These are phyloP conservation scores for Phytophthora podocarpi DNA, from an alignment of 352 stramenopile genomes.

Conservation along the genomic window DNA sequence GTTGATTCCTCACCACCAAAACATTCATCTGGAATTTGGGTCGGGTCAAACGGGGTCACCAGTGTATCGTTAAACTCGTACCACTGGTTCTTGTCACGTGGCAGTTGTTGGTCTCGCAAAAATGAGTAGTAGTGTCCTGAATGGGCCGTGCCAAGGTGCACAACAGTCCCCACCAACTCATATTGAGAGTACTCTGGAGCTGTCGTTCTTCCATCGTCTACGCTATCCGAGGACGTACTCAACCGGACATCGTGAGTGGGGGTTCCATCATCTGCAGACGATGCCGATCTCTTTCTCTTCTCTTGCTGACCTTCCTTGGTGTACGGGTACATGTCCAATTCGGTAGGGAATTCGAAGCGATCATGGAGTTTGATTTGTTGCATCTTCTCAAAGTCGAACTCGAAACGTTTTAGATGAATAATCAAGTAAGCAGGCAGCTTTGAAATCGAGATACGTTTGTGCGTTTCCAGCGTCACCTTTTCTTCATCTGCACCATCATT, in stretches of 20 bases:
- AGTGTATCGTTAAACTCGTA: conserved; percentile 91
- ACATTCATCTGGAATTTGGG: conserved; percentile 77
- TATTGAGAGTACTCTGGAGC: conserved; percentile 87
- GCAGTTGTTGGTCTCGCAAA: conserved; percentile 64
- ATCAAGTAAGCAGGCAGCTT: conserved; percentile 91
- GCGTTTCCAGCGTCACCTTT: conserved; percentile 88
- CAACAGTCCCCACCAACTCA: conserved; percentile 85
- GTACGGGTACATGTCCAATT: conserved; percentile 90
- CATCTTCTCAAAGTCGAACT: conserved; percentile 96
- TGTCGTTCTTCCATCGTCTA: conserved; percentile 33
- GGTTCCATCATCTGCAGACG: conserved; percentile 23
- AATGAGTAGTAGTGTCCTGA: conserved; percentile 93
- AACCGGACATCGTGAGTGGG: conserved; percentile 29
- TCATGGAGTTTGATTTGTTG: conserved; percentile 95
- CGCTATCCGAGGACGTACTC: conserved; percentile 31
- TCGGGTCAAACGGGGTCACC: conserved; percentile 75
- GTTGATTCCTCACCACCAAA: conserved; percentile 58
- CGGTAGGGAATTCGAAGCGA: conserved; percentile 92
- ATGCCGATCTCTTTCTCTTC: conserved; percentile 42
- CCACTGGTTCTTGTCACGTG: conserved; percentile 51
- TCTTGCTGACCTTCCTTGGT: conserved; percentile 88
- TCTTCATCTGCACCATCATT: conserved; percentile 40
- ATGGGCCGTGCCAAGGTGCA: conserved; percentile 88
- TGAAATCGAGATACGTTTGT: conserved; percentile 91
- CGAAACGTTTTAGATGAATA: conserved; percentile 95